Evolutionary conservation across 306 rosid species (phyloP).

Genomic region (Cucumis hystrix): DNA sequence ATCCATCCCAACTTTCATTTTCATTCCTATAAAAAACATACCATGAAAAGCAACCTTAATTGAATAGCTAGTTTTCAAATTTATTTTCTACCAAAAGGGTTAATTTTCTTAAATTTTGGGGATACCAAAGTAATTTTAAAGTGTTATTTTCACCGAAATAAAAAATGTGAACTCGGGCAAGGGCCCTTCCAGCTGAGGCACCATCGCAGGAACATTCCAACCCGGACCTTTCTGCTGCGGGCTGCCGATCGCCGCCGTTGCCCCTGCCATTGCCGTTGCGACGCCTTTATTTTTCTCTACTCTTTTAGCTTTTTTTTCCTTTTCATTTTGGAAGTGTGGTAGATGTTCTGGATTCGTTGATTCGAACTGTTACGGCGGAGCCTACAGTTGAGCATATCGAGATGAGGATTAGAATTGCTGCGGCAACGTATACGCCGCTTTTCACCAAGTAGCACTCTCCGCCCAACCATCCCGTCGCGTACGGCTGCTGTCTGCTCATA

Average conservation of each 20-base stretch:
- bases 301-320: too few species aligned
- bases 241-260: neutral
- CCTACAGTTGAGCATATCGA: slow-evolving; percentile 30
- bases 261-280: neutral
- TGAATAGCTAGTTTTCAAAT: too few species aligned
- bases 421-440: slow-evolving; percentile 36
- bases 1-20: too few species aligned
- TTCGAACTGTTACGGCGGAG: slow-evolving; percentile 19
- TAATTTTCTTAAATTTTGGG: too few species aligned
- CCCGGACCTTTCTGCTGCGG: neutral
- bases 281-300: neutral
- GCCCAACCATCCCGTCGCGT: slow-evolving; percentile 70
- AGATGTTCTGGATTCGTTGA: neutral
- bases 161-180: neutral
- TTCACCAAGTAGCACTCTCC: slow-evolving; percentile 79
- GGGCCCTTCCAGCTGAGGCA: neutral
- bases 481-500: slow-evolving; percentile 57
- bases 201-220: neutral
- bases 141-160: neutral
- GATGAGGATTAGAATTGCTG: slow-evolving; percentile 38
- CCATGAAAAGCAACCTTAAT: too few species aligned
- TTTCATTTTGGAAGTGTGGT: neutral
- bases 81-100: too few species aligned
- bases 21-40: too few species aligned
- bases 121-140: too few species aligned